Base-by-base conservation (phyloP, 495 filamentous ascomycete species). In the Viridothelium virens region DNA sequence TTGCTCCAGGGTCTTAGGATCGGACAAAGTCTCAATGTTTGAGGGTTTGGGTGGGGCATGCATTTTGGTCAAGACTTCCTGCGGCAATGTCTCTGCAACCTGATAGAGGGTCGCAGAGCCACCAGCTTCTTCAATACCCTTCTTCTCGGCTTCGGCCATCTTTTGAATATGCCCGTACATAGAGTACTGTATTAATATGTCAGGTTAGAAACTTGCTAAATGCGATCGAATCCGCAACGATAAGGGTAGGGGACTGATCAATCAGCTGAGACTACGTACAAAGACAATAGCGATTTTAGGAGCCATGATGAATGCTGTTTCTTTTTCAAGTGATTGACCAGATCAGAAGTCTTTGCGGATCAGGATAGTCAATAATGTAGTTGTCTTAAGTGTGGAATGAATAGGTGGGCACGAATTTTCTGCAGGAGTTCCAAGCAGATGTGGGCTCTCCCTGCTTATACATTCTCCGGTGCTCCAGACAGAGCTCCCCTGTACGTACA, bases 261-360 rank as follows among this genome's bases (percentile, higher is more conserved):
- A 25, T 25, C 25, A 25, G 25, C 25, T 25, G 25, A 25, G 1
- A 31, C 6, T 0, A 85, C 89, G 71, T 85, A 93, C 90, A 72
- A 84, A 92, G 77, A 96, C 84, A 76, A 96, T 95, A 67, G 92
- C 92, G 73, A 96, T 82, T 80, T 91, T 93, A 77, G 91, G 91
- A 81, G 91, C 91, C 91, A 95, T 96, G 73, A 68, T 84, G 82
- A 77, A 63, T 66, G 61, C 11, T 63, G 5, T 39, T 25, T 41
- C 33, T 61, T 61, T 61, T 25, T 33, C 7, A 18, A 59, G 11
- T 6, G 1, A 11, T 16, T 2, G 48, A 53, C 48, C 5, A 53
- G n/a, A 46, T 25, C 25, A 16, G 14, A 7, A 9, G 7, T 46
- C 9, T 46, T 46, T 46, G 9, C 41, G 11, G 5, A 25, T 53